Base-by-base conservation (phyloP, 2,329 filamentous ascomycete genomes). In the Paecilomyces fulvus region DNA sequence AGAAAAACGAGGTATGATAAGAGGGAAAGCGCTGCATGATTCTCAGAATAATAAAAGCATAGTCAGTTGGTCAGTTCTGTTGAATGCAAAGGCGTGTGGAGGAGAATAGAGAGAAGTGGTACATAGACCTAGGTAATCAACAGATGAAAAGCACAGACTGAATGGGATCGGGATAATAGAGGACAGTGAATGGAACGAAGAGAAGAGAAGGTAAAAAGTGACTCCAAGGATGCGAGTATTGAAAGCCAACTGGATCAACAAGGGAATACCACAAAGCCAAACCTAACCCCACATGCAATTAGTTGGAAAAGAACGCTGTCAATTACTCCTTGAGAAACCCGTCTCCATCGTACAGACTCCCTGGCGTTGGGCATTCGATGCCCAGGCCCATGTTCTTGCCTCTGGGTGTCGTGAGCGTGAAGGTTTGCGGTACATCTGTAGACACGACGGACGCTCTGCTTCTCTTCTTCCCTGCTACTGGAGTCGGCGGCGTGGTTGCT, bases 311-410 rank as follows among this genome's bases (percentile, higher is more conserved):
- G 12, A 54, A 21, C 17, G 43, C 21, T 33, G 51, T 50, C 21
- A n/a, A 49, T 58, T 63, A 72, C 60, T 73, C 71, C 55, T 70
- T 70, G 56, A 73, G 56, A 59, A 73, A 70, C 6, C 72, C 65
- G 53, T 73, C 64, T 17, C 70, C 59, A 59, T 79, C 77, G 62
- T 79, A 80, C 60, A 79, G 62, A 64, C 77, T 79, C 54, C 65
- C 73, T 33, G 75, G 75, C 51, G 74, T 78, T n/a, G 67, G 66
- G 49, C 60, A 61, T 6, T 64, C 68, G 54, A 67, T 63, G 2
- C 68, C 68, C 46, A 70, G 59, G 3, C 65, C 67, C 11, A 69
- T 58, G 0, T 59, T 55, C 56, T 68, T 67, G 23, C 62, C 61
- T 14, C 59, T 65, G 1, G 70, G 68, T 2, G 67, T 71, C 20